These are phyloP conservation scores for Inga oerstediana DNA, from an alignment of 306 rosid species.

Conservation along the genomic window DNA sequence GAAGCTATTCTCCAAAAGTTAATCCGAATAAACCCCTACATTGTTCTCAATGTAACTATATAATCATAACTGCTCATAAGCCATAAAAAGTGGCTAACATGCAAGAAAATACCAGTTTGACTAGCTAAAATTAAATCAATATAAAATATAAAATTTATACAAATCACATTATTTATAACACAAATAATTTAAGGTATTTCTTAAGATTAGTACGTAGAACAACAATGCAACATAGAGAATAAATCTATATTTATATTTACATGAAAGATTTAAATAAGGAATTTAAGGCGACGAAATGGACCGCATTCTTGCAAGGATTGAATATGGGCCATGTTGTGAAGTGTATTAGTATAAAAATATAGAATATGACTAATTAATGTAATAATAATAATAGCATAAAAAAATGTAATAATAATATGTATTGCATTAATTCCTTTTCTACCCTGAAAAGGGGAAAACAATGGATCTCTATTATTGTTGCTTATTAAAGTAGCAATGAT, in stretches of 20 bases:
- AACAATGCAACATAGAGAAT: too few species aligned
- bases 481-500: neutral
- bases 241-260: too few species aligned
- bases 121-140: neutral
- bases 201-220: too few species aligned
- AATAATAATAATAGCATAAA: neutral
- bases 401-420: neutral
- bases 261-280: neutral
- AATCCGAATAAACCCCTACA: too few species aligned
- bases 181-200: neutral
- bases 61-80: neutral
- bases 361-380: neutral
- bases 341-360: neutral
- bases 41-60: too few species aligned
- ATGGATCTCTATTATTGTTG: neutral
- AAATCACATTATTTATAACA: neutral
- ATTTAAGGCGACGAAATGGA: neutral
- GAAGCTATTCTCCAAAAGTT: too few species aligned
- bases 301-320: neutral
- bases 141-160: neutral
- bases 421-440: neutral
- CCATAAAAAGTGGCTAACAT: neutral
- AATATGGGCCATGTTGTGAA: neutral
- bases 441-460: neutral
- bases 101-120: neutral